These are phyloP conservation scores for Oehlia diaphana DNA, from an alignment of 192 early-diverging fungal genomes.

Conservation along the genomic window DNA sequence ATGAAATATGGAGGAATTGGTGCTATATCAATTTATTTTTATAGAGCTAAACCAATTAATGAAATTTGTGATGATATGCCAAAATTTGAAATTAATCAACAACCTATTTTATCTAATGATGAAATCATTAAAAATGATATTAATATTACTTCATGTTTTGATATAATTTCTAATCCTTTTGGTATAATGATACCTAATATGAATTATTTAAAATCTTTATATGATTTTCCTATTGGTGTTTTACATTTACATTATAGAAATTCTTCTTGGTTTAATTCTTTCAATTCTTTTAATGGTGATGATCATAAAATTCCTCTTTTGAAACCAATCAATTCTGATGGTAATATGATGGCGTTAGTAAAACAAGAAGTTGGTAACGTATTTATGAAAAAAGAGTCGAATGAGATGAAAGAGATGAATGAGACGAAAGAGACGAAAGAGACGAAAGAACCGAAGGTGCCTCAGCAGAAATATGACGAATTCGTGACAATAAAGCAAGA, in stretches of 20 bases:
- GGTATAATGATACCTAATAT: background rate
- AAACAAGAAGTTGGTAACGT: no score
- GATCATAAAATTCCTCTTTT: no score
- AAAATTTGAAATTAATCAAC: background rate
- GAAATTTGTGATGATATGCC: background rate
- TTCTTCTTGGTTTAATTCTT: background rate
- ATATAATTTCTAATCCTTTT: background rate
- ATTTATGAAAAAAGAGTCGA: no score
- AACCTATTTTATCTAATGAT: background rate
- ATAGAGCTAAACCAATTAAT: background rate
- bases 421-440: no score
- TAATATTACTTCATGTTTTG: background rate
- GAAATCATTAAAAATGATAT: background rate
- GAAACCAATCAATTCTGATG: no score
- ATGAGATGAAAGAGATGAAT: no score
- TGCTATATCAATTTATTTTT: background rate
- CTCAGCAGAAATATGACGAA: no score
- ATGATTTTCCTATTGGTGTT: background rate
- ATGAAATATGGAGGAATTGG: background rate
- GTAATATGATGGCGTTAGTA: no score
- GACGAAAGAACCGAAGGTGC: no score
- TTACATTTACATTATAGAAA: background rate
- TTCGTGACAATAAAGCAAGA: no score
- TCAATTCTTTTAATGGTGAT: background rate
- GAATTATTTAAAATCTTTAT: background rate